These are phyloP conservation scores for Phialemoniopsis sp. DNA, from an alignment of 2,329 filamentous ascomycete species.

Conservation along the genomic window DNA sequence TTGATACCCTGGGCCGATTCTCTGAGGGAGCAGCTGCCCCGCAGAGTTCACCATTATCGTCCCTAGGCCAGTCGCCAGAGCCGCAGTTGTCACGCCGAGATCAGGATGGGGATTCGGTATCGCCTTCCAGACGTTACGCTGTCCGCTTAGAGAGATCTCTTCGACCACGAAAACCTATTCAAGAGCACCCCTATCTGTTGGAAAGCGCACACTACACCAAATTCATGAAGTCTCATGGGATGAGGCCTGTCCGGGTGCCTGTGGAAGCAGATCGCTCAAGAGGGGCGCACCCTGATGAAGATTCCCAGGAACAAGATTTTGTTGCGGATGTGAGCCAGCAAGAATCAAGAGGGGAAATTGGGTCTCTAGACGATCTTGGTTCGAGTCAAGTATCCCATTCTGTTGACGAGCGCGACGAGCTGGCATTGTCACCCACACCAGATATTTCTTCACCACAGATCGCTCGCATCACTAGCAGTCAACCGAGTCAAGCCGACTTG, in stretches of 20 bases:
- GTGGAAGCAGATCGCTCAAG: conserved; percentile 17
- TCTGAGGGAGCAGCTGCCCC: no score
- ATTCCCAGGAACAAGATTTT: conserved; percentile 46
- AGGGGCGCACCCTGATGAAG: conserved; percentile 21
- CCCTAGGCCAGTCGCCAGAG: no score
- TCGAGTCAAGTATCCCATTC: conserved; percentile 9
- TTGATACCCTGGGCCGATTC: no score
- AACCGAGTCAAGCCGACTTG: conserved; percentile 15
- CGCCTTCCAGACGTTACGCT: conserved; percentile 12
- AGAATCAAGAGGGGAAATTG: conserved; percentile 14
- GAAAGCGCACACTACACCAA: conserved; percentile 52
- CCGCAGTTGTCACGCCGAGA: no score
- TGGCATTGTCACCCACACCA: conserved; percentile 20
- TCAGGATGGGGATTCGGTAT: neutral
- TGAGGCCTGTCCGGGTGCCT: conserved; percentile 45
- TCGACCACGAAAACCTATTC: conserved; percentile 57
- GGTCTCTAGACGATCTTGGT: conserved; percentile 3
- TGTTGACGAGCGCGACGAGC: conserved; percentile 14
- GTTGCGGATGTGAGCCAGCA: conserved; percentile 44
- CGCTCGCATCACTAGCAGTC: conserved; percentile 18
- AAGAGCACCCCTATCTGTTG: conserved; percentile 54
- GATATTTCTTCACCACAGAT: conserved; percentile 17
- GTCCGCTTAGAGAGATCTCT: conserved; percentile 42
- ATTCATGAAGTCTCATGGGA: conserved; percentile 47
- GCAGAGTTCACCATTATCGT: no score